These are phyloP conservation scores for Multifurca ochricompacta DNA, from an alignment of 768 basidiomycete species.

Conservation along the genomic window DNA sequence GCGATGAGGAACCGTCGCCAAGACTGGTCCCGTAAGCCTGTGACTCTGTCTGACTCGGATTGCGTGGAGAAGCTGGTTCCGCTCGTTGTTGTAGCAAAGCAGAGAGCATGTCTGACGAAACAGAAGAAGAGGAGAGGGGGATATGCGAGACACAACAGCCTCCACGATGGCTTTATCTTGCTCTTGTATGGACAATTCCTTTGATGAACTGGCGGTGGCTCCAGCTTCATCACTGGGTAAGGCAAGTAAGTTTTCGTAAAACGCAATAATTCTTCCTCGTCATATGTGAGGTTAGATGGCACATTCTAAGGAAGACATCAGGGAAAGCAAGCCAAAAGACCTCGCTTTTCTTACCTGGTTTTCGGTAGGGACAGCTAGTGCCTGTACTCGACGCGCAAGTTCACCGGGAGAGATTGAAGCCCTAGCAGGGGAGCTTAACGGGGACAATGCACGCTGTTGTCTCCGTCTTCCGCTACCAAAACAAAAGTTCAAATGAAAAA, in stretches of 20 bases:
- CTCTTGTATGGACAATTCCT: not conserved
- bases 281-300: conserved; percentile 18
- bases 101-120: not conserved
- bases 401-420: not conserved
- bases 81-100: conserved; percentile 2
- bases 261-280: conserved; percentile 32
- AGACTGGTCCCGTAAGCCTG: not conserved
- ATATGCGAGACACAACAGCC: conserved; percentile 24
- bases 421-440: not conserved
- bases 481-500: not conserved
- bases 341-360: not conserved
- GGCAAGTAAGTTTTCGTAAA: conserved; percentile 38
- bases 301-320: not conserved
- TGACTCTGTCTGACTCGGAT: not conserved
- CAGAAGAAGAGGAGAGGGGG: not conserved
- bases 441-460: not conserved
- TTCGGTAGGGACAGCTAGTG: not conserved
- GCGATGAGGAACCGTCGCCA: too few species aligned
- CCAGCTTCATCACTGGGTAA: conserved; percentile 16
- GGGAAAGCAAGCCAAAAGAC: not conserved
- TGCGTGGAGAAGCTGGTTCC: not conserved
- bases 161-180: conserved; percentile 26
- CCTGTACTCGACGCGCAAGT: conserved; percentile 16
- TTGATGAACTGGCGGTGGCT: conserved; percentile 6
- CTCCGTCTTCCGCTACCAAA: not conserved